Evolutionary conservation across 345 rosid species (phyloP).

Genomic region (Citrus mangshanensis): DNA sequence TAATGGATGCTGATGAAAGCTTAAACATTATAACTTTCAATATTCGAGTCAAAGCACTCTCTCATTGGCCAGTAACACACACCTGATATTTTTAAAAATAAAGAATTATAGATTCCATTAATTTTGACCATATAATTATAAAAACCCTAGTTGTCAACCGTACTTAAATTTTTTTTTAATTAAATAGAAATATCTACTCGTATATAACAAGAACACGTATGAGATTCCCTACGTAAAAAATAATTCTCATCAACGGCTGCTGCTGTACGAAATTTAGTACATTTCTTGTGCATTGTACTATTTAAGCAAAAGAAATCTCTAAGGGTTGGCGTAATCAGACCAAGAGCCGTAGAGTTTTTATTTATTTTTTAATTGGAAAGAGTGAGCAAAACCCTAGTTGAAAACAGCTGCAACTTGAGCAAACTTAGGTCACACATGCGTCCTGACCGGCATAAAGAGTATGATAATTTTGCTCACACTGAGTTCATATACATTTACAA

Average conservation of each 20-base stretch:
- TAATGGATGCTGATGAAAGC: constrained; percentile 22
- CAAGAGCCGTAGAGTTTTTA: not conserved
- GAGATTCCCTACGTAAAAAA: constrained; percentile 19
- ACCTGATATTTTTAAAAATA: too few species aligned
- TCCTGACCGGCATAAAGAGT: not conserved
- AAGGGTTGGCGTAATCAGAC: not conserved
- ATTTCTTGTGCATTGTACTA: not conserved
- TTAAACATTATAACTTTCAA: constrained; percentile 12
- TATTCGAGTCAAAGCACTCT: constrained; percentile 33
- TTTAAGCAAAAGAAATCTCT: not conserved
- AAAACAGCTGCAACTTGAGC: not conserved
- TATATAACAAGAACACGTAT: not conserved
- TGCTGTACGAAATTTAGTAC: not conserved
- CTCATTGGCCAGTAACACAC: constrained; percentile 5
- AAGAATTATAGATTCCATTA: too few species aligned
- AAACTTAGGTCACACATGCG: not conserved
- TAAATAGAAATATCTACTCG: constrained; percentile 18
- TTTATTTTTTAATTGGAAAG: not conserved
- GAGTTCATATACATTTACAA: not conserved
- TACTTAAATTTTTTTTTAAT: not conserved
- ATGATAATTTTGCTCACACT: not conserved
- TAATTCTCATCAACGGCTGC: not conserved
- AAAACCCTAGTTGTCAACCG: constrained; percentile 16
- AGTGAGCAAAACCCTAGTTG: not conserved
- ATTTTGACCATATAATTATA: not conserved